A percentile compares a stretch with the other conserved stretches of the same genome.
phyloP scores from a whole-genome alignment of 2,329 filamentous ascomycete species.

The Reticulascus tulasneorum region DNA sequence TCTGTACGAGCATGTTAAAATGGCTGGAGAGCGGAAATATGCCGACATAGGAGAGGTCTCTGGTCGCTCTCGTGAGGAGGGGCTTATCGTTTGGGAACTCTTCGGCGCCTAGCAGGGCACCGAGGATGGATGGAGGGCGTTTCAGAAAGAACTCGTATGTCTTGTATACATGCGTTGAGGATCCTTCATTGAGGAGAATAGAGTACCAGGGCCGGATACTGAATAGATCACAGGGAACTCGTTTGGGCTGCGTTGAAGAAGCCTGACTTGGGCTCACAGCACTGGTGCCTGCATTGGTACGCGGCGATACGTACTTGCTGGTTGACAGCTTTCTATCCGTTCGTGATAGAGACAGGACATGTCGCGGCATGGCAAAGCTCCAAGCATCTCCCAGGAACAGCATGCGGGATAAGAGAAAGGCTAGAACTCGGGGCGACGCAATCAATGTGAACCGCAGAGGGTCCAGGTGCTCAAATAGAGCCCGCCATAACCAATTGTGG shows the following conservation, averaged over 20 bases:
- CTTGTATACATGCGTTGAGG: constrained; percentile 65
- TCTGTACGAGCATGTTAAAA: constrained; percentile 43
- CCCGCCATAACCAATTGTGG: constrained; percentile 50
- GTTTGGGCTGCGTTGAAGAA: background rate
- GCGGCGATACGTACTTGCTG: background rate
- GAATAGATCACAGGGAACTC: constrained; percentile 41
- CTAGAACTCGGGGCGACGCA: constrained; percentile 60
- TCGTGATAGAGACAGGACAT: constrained; percentile 51
- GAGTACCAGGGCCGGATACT: constrained; percentile 60
- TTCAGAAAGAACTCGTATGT: constrained; percentile 69
- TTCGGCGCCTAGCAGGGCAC: constrained; percentile 41
- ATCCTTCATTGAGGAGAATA: constrained; percentile 70
- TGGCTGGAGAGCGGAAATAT: constrained; percentile 65
- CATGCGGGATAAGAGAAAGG: constrained; percentile 53
- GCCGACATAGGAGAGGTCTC: constrained; percentile 55
- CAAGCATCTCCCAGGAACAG: constrained; percentile 56
- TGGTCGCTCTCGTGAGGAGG: constrained; percentile 37
- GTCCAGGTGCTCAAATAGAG: constrained; percentile 49
- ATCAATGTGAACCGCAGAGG: constrained; percentile 52
- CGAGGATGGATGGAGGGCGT: constrained; percentile 58
- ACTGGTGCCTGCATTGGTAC: background rate
- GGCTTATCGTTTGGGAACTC: constrained; percentile 31
- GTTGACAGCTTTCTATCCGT: constrained; percentile 5
- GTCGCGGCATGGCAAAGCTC: constrained; percentile 60
- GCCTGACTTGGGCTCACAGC: background rate